Evolutionary conservation across 371 early-diverging fungal species (phyloP).

Genomic region (Mortierella sp.): DNA sequence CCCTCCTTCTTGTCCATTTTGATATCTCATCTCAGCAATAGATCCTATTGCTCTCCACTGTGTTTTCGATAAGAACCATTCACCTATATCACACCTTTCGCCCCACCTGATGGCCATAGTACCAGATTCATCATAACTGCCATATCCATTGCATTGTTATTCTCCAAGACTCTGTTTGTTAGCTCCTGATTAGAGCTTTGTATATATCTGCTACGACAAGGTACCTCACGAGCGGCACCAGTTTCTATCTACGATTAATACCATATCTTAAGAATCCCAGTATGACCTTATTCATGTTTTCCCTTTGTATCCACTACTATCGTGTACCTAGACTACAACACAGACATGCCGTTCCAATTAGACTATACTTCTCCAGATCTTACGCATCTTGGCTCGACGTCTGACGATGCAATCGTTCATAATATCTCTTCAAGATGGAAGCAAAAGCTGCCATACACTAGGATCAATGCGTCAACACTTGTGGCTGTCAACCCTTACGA

Average conservation of each 20-base stretch:
- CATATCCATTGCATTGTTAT: too few species aligned
- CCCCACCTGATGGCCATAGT: too few species aligned
- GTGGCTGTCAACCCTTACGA: conserved; percentile 70
- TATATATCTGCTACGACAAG: too few species aligned
- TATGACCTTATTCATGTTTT: not conserved
- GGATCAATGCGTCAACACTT: conserved; percentile 70
- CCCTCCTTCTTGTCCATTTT: not conserved
- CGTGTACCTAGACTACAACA: not conserved
- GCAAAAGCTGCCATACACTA: conserved; percentile 65
- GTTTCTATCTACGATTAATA: too few species aligned
- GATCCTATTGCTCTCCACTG: not conserved
- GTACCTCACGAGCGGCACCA: too few species aligned
- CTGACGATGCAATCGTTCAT: conserved; percentile 54
- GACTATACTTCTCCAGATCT: conserved; percentile 53
- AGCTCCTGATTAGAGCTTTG: too few species aligned
- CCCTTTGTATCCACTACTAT: too few species aligned
- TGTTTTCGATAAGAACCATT: too few species aligned
- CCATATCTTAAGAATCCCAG: too few species aligned
- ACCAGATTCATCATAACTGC: too few species aligned
- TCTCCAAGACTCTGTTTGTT: too few species aligned
- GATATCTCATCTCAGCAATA: not conserved
- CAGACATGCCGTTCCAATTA: conserved; percentile 37
- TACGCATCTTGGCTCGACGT: conserved; percentile 50
- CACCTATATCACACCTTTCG: too few species aligned
- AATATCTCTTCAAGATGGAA: conserved; percentile 53